phyloP scores from a whole-genome alignment of 495 filamentous ascomycete genomes.

The Astrothelium macrocarpum region DNA sequence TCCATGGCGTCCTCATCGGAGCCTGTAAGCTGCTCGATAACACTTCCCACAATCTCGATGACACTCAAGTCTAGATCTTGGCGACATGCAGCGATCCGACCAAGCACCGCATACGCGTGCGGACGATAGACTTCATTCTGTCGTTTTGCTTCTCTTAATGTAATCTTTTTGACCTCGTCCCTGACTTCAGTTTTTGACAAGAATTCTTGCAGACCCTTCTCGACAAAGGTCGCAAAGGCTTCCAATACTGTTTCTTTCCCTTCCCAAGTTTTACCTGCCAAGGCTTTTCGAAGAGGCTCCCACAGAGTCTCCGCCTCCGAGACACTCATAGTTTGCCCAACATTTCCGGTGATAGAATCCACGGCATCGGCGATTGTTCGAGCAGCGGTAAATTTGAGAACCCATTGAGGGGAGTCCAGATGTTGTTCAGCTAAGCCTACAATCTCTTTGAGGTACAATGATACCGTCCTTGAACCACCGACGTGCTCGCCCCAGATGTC shows the following conservation, averaged over 20 bases:
- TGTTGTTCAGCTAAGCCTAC: slow-evolving; percentile 53
- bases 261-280: slow-evolving; percentile 82
- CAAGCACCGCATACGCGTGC: slow-evolving; percentile 62
- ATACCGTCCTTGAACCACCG: slow-evolving; percentile 68
- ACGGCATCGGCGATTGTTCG: slow-evolving; percentile 68
- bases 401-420: slow-evolving; percentile 72
- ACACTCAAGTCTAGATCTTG: slow-evolving; percentile 61
- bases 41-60: slow-evolving; percentile 44
- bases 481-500: slow-evolving; percentile 87
- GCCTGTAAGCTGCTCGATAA: slow-evolving; percentile 37
- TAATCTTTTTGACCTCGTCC: slow-evolving; percentile 37
- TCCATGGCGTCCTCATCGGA: slow-evolving; percentile 56
- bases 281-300: slow-evolving; percentile 69
- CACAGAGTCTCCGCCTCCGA: slow-evolving; percentile 48
- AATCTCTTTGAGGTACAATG: slow-evolving; percentile 78
- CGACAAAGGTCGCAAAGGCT: slow-evolving; percentile 69
- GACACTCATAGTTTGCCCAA: slow-evolving; percentile 35
- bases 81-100: slow-evolving; percentile 55
- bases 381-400: slow-evolving; percentile 78
- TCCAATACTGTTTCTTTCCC: slow-evolving; percentile 86
- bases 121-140: slow-evolving; percentile 74
- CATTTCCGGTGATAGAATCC: slow-evolving; percentile 30
- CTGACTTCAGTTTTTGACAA: neutral
- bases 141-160: slow-evolving; percentile 79
- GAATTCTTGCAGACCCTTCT: slow-evolving; percentile 28